Conservation (phyloP, 106 monocot genomes). For the Acorus gramineus region DNA sequence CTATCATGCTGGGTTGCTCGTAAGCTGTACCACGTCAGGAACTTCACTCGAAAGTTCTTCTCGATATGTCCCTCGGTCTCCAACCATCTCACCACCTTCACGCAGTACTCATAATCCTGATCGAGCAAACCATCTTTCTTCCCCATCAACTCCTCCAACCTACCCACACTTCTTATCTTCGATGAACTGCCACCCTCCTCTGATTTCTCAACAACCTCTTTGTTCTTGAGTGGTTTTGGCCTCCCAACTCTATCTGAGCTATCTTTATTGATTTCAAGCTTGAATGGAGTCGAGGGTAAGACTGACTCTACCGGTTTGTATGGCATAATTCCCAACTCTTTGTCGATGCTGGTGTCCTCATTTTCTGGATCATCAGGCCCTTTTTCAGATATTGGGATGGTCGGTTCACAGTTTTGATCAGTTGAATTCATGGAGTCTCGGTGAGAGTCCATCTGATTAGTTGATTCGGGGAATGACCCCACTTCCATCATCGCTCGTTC, state of each 20-base stretch:
- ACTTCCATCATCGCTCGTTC: conserved; percentile 22
- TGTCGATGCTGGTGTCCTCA: neutral
- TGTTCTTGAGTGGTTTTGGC: conserved; percentile 4
- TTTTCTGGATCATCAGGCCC: conserved; percentile 11
- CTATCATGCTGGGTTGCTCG: conserved; percentile 31
- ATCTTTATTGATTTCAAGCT: conserved; percentile 33
- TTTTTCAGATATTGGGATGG: conserved; percentile 24
- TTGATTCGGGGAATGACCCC: neutral
- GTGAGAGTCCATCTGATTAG: conserved; percentile 19
- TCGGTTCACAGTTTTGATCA: conserved; percentile 17
- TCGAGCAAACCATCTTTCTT: conserved; percentile 24
- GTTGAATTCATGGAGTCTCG: conserved; percentile 20
- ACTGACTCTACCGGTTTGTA: conserved; percentile 5
- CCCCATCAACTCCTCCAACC: conserved; percentile 5
- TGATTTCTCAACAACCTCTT: conserved; percentile 2
- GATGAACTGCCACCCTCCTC: conserved; percentile 28
- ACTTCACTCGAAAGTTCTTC: conserved; percentile 71
- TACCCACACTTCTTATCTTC: conserved; percentile 15
- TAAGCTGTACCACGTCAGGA: conserved; percentile 90
- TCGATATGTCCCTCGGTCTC: conserved; percentile 68
- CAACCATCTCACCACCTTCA: conserved; percentile 62
- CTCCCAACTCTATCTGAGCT: conserved; percentile 13
- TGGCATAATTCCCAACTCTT: conserved; percentile 17
- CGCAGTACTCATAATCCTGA: conserved; percentile 56
- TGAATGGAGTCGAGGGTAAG: conserved; percentile 30